Percentiles rank a stretch among this genome's conserved stretches.
Conservation (phyloP, 306 rosid genomes). For the Cucumis cinereus region DNA sequence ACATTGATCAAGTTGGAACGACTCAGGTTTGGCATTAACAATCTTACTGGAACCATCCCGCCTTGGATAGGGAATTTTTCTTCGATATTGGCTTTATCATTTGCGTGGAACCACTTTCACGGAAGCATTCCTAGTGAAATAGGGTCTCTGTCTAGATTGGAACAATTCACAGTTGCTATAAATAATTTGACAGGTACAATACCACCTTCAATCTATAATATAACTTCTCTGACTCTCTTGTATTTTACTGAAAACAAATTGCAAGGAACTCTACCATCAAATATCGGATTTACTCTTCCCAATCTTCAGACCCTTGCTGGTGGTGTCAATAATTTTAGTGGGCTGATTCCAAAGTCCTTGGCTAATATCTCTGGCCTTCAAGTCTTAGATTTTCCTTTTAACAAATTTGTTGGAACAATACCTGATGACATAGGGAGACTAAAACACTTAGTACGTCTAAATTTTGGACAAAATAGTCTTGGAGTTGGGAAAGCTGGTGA, state of each 20-base stretch:
- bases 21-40: constrained; percentile 8
- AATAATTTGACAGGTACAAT: background rate
- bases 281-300: constrained; percentile 33
- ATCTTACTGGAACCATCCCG: constrained; percentile 28
- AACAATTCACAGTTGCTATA: background rate
- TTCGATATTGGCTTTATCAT: constrained; percentile 9
- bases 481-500: constrained; percentile 21
- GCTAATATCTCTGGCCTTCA: constrained; percentile 26
- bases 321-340: constrained; percentile 16
- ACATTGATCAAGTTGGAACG: constrained; percentile 1
- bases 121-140: background rate
- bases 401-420: constrained; percentile 19
- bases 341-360: constrained; percentile 27
- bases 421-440: constrained; percentile 27
- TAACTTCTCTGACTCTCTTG: constrained; percentile 8
- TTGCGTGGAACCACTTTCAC: background rate
- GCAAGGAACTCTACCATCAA: constrained; percentile 25
- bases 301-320: constrained; percentile 23
- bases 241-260: constrained; percentile 19
- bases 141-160: background rate
- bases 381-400: constrained; percentile 15
- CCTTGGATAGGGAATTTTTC: constrained; percentile 41
- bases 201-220: background rate
- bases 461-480: constrained; percentile 13
- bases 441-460: constrained; percentile 8